Percentiles rank a stretch among this genome's conserved stretches.
These are phyloP conservation scores for Bryoglossum gracile DNA, from an alignment of 495 filamentous ascomycete genomes.

Conservation along the genomic window DNA sequence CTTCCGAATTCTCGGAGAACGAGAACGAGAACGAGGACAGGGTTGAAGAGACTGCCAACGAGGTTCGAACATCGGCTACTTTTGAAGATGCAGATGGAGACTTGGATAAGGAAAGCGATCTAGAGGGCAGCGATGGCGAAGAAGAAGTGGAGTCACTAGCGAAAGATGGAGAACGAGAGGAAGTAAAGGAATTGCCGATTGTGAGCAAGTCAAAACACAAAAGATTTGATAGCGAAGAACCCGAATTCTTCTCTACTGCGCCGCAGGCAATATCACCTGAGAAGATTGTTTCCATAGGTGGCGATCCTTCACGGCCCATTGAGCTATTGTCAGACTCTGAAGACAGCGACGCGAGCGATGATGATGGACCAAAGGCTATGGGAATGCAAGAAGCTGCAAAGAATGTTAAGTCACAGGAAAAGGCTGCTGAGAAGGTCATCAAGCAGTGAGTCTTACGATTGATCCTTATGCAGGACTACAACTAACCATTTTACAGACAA, in stretches of 20 bases:
- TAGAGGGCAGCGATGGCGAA: background rate
- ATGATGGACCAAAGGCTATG: slow-evolving; percentile 24
- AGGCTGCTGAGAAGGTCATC: slow-evolving; percentile 14
- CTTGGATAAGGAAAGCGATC: background rate
- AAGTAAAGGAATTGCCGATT: background rate
- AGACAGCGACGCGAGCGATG: slow-evolving; percentile 19
- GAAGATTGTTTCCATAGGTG: background rate
- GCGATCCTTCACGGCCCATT: background rate
- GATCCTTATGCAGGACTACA: background rate
- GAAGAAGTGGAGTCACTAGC: background rate
- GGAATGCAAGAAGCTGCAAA: slow-evolving; percentile 14
- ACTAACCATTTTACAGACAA: slow-evolving; percentile 14
- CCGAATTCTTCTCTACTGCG: slow-evolving; percentile 16
- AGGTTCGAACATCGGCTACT: background rate
- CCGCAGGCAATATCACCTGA: background rate
- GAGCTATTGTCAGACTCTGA: background rate
- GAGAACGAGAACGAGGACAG: too few relatives aligned
- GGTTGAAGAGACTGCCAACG: background rate
- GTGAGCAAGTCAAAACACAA: slow-evolving; percentile 6
- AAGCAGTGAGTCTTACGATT: slow-evolving; percentile 12
- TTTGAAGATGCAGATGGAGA: background rate
- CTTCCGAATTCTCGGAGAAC: too few relatives aligned
- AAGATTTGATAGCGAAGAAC: slow-evolving; percentile 18
- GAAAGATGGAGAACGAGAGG: background rate
- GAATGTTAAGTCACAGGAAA: slow-evolving; percentile 9